Conservation (phyloP, 2,329 filamentous ascomycete species). For the Colletotrichum tabaci region DNA sequence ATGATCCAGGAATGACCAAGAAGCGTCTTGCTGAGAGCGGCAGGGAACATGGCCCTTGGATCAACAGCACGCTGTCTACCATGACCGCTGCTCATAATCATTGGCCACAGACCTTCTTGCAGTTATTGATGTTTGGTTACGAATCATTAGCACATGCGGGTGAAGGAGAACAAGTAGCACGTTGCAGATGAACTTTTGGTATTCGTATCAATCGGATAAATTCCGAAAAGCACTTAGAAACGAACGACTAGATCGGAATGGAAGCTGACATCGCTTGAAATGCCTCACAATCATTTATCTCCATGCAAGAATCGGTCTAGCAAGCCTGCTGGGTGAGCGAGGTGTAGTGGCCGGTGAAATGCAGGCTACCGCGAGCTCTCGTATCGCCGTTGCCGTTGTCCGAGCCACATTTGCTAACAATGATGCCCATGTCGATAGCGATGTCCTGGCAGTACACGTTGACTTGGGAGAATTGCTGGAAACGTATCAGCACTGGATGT, state of each 20-base stretch:
- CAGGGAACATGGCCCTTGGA: neutral
- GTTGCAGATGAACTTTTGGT: too few species aligned
- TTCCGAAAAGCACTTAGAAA: neutral
- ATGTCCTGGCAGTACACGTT: conserved; percentile 13
- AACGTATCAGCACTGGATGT: neutral
- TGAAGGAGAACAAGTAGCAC: too few species aligned
- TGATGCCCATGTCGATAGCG: conserved; percentile 7
- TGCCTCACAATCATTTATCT: neutral
- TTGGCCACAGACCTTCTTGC: too few species aligned
- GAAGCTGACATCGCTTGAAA: neutral
- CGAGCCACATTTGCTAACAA: conserved; percentile 3
- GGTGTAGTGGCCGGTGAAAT: conserved; percentile 10
- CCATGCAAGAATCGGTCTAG: neutral
- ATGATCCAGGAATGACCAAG: neutral
- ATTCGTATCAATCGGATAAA: too few species aligned
- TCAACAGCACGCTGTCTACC: neutral
- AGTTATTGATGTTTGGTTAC: too few species aligned
- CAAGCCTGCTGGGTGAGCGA: conserved; percentile 3
- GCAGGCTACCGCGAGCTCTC: neutral
- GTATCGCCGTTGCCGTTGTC: conserved; percentile 9
- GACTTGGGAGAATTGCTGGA: conserved; percentile 1
- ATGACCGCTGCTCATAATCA: neutral
- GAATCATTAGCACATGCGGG: too few species aligned
- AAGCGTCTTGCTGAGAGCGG: neutral
- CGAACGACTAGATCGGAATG: too few species aligned